Evolutionary conservation across 23 red algal genomes (phyloP).

Genomic region (Gracilaria vermiculophylla): DNA sequence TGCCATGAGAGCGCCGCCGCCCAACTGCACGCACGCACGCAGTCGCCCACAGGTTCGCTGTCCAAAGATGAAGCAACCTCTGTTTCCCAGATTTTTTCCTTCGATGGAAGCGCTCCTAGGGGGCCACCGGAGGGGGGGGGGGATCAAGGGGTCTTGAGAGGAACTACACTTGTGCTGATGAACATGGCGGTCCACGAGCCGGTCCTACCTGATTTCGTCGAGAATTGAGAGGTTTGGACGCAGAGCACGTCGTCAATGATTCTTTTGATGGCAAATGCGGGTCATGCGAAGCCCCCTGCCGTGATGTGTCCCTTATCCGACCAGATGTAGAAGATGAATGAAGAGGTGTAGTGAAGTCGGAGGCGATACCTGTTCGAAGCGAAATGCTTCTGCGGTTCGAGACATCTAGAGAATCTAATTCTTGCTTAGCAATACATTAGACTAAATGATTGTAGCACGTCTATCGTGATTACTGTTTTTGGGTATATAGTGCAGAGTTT

Average conservation of each 20-base stretch:
- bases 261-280: background rate
- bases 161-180: background rate
- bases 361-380: background rate
- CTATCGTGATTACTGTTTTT: no score
- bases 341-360: background rate
- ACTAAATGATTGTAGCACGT: no score
- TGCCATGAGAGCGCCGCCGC: background rate
- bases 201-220: background rate
- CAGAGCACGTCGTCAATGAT: background rate
- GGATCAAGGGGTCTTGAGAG: background rate
- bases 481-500: no score
- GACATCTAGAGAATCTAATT: no score
- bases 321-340: background rate
- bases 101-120: background rate
- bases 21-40: background rate
- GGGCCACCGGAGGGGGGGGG: background rate
- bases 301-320: background rate
- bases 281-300: background rate
- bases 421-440: no score
- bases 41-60: background rate
- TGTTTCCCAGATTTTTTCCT: background rate
- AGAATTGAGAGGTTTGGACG: background rate
- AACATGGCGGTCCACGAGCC: background rate
- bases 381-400: background rate
- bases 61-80: no score